phyloP scores from a whole-genome alignment of 495 filamentous ascomycete genomes.

The Astrocystis sublimbata region DNA sequence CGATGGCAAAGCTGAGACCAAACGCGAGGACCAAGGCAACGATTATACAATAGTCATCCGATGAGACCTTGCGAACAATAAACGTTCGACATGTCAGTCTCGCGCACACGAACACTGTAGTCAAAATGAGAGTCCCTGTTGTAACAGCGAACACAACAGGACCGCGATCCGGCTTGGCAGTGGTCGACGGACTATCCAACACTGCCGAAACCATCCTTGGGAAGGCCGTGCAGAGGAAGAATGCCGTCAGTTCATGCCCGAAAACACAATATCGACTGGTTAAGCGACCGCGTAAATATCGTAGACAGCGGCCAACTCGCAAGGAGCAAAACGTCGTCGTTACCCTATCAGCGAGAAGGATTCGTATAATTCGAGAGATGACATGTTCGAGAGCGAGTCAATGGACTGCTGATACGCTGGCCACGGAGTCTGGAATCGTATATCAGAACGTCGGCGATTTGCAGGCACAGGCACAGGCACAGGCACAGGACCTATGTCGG shows the following conservation, averaged over 20 bases:
- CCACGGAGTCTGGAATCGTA: background rate
- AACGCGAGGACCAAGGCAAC: constrained; percentile 83
- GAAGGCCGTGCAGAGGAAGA: constrained; percentile 2
- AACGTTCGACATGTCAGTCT: constrained; percentile 70
- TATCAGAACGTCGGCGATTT: background rate
- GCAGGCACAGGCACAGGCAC: constrained; percentile 5
- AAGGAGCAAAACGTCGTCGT: background rate
- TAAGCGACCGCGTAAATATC: background rate
- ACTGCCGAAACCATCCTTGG: constrained; percentile 10
- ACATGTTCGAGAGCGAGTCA: constrained; percentile 13
- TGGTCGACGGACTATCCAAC: constrained; percentile 16
- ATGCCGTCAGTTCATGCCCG: constrained; percentile 16
- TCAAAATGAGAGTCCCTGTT: constrained; percentile 63
- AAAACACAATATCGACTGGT: background rate
- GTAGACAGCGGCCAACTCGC: background rate
- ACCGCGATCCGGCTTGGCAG: constrained; percentile 52
- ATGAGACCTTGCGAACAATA: constrained; percentile 66
- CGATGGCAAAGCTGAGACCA: constrained; percentile 74
- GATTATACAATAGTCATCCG: constrained; percentile 84
- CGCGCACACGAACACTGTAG: constrained; percentile 69
- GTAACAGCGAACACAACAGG: constrained; percentile 74
- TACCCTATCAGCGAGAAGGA: background rate
- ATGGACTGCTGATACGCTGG: background rate
- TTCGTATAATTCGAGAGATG: background rate
- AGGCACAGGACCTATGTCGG: constrained; percentile 3